Evolutionary conservation across 805 yeast species (phyloP), one percentile per base, ranked within the genome.

Genomic region (Starmerella geochares): DNA sequence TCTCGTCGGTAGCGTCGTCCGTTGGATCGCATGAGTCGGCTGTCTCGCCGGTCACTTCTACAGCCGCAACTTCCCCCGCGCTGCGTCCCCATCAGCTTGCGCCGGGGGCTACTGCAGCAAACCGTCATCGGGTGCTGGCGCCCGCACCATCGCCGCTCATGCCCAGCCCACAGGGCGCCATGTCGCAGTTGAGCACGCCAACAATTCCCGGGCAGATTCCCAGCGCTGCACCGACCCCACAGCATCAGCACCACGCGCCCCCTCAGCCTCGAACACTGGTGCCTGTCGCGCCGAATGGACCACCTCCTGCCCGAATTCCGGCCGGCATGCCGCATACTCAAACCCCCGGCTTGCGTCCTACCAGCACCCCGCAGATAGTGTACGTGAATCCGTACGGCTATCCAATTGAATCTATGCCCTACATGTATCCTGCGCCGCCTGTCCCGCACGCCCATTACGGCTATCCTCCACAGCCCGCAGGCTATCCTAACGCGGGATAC

Each of bases 111-210:
- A 6, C 35, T 31, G 35, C 16, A 6, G 21, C 16, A 21, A 33
- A 17, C 37, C 40, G 14, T 19, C 40, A 37, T 37, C 40, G 40
- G 27, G 40, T 37, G 40, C 27, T 37, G 16, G 40, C 40, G 17
- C 40, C 40, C 40, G 27, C 40, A 2, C 40, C 25, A 2, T 37
- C 40, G 27, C 27, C 40, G 11, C 27, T 37, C 3, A 13, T 37
- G 40, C 27, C 40, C 13, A 21, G 40, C 40, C 40, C 25, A 27
- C 40, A 37, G 14, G 29, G 29, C 29, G 11, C 10, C 11, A 27
- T 27, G 29, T 27, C 24, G 41, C 41, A 31, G 6, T 7, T 14
- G 35, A 7, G 40, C 25, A 19, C 21, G 20, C 29, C 7, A 21
- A 16, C 32, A 13, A 21, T 24, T 3, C 19, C 17, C 25, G 5